phyloP scores from a whole-genome alignment of 2,329 filamentous ascomycete species.

The Ustulina deusta region DNA sequence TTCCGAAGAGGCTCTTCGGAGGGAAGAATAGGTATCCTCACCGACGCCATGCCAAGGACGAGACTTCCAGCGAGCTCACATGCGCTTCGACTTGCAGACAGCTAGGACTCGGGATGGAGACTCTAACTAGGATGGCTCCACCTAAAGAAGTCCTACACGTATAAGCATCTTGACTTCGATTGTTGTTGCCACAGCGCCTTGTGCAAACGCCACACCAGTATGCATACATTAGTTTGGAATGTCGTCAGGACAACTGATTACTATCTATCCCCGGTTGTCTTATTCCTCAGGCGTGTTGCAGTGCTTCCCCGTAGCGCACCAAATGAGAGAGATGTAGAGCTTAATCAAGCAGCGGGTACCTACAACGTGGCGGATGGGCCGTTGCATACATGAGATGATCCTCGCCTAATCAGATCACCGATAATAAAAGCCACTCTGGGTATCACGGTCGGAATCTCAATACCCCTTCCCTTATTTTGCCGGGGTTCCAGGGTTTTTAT shows the following conservation, averaged over 20 bases:
- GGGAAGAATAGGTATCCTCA: too few relatives aligned
- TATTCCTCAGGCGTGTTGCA: neutral
- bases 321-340: constrained; percentile 4
- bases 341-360: constrained; percentile 17
- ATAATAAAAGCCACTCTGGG: neutral
- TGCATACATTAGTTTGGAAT: neutral
- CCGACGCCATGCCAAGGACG: neutral
- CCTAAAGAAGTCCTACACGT: constrained; percentile 20
- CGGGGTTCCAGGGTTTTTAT: neutral
- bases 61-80: neutral
- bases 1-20: too few relatives aligned
- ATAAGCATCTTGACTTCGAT: constrained; percentile 1
- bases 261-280: neutral
- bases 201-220: constrained; percentile 8
- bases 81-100: too few relatives aligned
- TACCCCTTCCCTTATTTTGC: constrained; percentile 1
- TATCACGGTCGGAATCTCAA: constrained; percentile 1
- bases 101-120: too few relatives aligned
- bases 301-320: neutral
- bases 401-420: constrained; percentile 27
- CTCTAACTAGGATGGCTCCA: neutral
- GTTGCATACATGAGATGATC: constrained; percentile 26
- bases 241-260: constrained; percentile 5
- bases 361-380: constrained; percentile 17
- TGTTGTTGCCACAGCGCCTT: neutral